Evolutionary conservation across 805 yeast species (phyloP), one percentile per base, ranked within the genome.

Genomic region (Ogataea ramenticola): DNA sequence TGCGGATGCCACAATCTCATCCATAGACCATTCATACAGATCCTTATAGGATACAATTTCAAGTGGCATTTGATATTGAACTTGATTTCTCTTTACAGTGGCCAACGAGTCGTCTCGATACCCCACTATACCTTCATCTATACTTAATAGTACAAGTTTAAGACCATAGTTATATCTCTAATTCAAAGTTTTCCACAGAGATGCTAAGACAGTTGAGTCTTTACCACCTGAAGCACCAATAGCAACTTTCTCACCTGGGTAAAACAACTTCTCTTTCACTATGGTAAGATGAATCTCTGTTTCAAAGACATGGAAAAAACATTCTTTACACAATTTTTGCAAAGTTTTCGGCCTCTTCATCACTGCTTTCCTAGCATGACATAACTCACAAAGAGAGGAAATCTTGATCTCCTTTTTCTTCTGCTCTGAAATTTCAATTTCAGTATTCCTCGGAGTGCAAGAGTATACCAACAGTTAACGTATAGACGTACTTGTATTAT

Each of bases 221-320:
- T 93, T 93, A 43, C 99, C 99, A 22, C 99, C 99, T 1, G 96
- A 87, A 0, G 99, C 99, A 16, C 99, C 99, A 21, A 93, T 90
- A 16, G 98, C 99, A 2, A 93, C 90, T 24, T 68, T 74, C 57
- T 93, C 99, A 15, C 98, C 98, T 0, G 67, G 71, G 21, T 77
- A 61, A 55, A 93, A 93, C 40, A 93, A 72, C 1, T 77, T 69
- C 43, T 83, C 82, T 31, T 75, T 68, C 14, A 72, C 68, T 39
- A 93, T 91, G 2, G 99, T 91, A 54, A 88, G 77, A 67, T 93
- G 99, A 49, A 93, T 86, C 60, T 93, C 99, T 0, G 95, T 86
- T 65, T 93, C 99, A 64, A 93, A 93, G 2, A 89, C 95, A 47
- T 77, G 73, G 60, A 73, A 91, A 61, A 93, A 93, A 63, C 99